Conservation (phyloP, 441 rosid species). For the Kokia cookei region DNA sequence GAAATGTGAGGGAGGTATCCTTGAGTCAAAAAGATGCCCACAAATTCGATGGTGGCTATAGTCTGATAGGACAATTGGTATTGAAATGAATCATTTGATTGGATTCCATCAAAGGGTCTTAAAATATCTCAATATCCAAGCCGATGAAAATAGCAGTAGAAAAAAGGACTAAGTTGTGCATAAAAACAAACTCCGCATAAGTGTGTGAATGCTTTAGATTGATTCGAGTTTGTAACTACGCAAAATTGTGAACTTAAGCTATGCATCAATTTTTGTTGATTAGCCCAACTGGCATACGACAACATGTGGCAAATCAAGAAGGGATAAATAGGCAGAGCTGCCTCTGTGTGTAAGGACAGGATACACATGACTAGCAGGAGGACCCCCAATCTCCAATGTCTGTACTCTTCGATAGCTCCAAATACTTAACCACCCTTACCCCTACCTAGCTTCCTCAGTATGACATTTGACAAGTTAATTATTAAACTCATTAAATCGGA, state of each 20-base stretch:
- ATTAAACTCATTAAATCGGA: background rate
- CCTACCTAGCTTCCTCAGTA: background rate
- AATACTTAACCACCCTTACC: background rate
- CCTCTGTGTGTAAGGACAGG: background rate
- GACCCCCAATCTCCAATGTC: slow-evolving; percentile 33
- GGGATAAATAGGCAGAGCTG: slow-evolving; percentile 18
- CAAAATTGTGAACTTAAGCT: too few species aligned
- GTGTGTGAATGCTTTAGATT: background rate
- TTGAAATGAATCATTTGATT: slow-evolving; percentile 14
- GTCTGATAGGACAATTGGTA: slow-evolving; percentile 15
- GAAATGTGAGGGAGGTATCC: background rate
- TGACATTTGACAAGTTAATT: background rate
- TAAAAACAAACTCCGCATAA: background rate
- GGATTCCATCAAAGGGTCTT: slow-evolving; percentile 3
- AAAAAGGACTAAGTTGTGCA: background rate
- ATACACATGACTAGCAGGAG: slow-evolving; percentile 26
- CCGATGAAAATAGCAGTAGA: background rate
- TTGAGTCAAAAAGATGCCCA: slow-evolving; percentile 30
- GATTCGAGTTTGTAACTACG: background rate
- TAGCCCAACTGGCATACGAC: background rate
- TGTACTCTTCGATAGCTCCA: slow-evolving; percentile 21
- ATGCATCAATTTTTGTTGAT: background rate
- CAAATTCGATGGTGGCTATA: slow-evolving; percentile 18
- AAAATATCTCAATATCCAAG: background rate
- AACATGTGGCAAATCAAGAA: slow-evolving; percentile 3